phyloP scores from a whole-genome alignment of 73 alveolate species.

The Vitrella brassicaformis region DNA sequence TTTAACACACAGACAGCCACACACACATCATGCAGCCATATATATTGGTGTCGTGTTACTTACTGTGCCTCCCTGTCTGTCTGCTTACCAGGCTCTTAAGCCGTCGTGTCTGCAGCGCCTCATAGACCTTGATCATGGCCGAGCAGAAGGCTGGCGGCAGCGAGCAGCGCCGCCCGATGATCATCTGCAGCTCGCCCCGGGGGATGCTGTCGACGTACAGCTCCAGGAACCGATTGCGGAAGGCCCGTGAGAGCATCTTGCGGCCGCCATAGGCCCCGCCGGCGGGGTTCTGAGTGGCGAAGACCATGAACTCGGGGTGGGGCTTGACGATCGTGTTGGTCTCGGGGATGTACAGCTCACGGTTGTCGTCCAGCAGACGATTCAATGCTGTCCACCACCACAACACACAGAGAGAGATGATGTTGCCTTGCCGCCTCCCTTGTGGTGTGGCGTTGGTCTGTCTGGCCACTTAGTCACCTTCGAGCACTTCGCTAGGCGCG shows the following conservation, averaged over 20 bases:
- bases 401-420: background rate
- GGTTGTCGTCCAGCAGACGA: constrained; percentile 95
- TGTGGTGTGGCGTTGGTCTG: no score
- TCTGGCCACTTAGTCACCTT: constrained; percentile 2
- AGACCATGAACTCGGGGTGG: constrained; percentile 86
- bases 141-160: constrained; percentile 33
- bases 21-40: no score
- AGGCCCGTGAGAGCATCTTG: constrained; percentile 91
- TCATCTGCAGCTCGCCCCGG: constrained; percentile 65
- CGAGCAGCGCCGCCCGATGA: constrained; percentile 65
- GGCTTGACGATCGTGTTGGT: constrained; percentile 85
- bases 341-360: constrained; percentile 90
- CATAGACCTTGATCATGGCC: background rate
- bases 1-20: background rate
- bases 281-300: constrained; percentile 96
- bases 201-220: constrained; percentile 54
- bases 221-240: constrained; percentile 66
- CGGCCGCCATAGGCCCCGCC: constrained; percentile 95
- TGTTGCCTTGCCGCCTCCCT: background rate
- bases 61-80: no score
- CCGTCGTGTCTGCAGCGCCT: constrained; percentile 17
- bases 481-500: constrained; percentile 88
- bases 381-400: constrained; percentile 52
- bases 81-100: constrained; percentile 58
- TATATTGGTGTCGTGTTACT: constrained; percentile 68